These are phyloP conservation scores for Geotrichum bryndzae DNA, from an alignment of 1,139 yeast species.

Conservation along the genomic window DNA sequence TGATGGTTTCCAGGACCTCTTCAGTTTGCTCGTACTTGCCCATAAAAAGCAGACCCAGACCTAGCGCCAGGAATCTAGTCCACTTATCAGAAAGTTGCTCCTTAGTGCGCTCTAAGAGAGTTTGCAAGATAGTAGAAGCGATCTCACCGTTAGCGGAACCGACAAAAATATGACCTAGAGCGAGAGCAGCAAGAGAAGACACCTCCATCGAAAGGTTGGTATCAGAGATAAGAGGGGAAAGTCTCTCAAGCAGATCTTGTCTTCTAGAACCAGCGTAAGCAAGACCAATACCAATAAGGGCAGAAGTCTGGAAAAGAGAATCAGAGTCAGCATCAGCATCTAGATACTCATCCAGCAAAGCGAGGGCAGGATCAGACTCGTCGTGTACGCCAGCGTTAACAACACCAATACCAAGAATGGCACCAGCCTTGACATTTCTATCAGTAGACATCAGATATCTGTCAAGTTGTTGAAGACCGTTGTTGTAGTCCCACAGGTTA, in stretches of 20 bases:
- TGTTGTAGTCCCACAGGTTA: conserved; percentile 85
- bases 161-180: conserved; percentile 90
- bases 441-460: conserved; percentile 83
- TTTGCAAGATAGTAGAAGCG: conserved; percentile 83
- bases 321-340: conserved; percentile 35
- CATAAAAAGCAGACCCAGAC: conserved; percentile 85
- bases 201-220: conserved; percentile 68
- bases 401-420: conserved; percentile 90
- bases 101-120: conserved; percentile 78
- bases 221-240: conserved; percentile 86
- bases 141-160: conserved; percentile 96
- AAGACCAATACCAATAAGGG: conserved; percentile 86
- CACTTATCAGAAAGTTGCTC: conserved; percentile 76
- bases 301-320: conserved; percentile 58
- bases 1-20: conserved; percentile 88
- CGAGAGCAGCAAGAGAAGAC: conserved; percentile 80
- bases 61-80: conserved; percentile 85
- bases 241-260: conserved; percentile 69
- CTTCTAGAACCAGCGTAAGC: conserved; percentile 94
- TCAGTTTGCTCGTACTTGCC: conserved; percentile 95
- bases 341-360: conserved; percentile 74
- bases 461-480: conserved; percentile 85
- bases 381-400: conserved; percentile 94
- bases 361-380: conserved; percentile 89
- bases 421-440: conserved; percentile 91